Evolutionary conservation across 495 filamentous ascomycete species (phyloP).

Genomic region (Parathielavia appendiculata): DNA sequence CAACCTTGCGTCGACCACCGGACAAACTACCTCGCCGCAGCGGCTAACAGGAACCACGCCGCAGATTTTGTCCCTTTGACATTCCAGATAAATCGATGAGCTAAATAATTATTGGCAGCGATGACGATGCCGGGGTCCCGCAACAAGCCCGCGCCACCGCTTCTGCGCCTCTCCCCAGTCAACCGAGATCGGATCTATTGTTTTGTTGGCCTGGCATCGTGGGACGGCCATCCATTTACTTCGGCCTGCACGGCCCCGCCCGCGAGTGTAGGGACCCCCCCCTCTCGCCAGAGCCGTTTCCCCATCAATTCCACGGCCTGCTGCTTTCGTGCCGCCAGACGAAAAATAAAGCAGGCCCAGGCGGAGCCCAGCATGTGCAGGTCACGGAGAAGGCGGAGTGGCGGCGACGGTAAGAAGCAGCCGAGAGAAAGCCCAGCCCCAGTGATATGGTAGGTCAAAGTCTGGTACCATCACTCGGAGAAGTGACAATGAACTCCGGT

Average conservation of each 20-base stretch:
- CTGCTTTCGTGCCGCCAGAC: slow-evolving; percentile 16
- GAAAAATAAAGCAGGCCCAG: slow-evolving; percentile 8
- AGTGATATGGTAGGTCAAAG: neutral
- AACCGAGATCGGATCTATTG: slow-evolving; percentile 7
- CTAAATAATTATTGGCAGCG: too few relatives aligned
- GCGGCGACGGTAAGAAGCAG: slow-evolving; percentile 12
- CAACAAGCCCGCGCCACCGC: neutral
- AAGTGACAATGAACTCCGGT: neutral
- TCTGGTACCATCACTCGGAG: neutral
- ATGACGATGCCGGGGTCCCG: neutral
- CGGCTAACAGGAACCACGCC: too few relatives aligned
- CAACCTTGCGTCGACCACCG: too few relatives aligned
- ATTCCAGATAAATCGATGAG: too few relatives aligned
- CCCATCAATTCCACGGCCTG: slow-evolving; percentile 3
- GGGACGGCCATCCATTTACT: neutral
- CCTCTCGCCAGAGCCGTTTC: neutral
- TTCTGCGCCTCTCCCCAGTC: slow-evolving; percentile 8
- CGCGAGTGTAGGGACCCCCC: neutral
- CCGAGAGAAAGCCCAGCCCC: neutral
- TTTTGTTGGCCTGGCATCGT: slow-evolving; percentile 6
- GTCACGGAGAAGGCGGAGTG: slow-evolving; percentile 8
- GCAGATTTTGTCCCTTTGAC: too few relatives aligned
- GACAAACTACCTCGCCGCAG: too few relatives aligned
- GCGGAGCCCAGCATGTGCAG: slow-evolving; percentile 14
- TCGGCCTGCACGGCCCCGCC: neutral